phyloP scores from a whole-genome alignment of 129 eudicot genomes.

The Logfia minima region DNA sequence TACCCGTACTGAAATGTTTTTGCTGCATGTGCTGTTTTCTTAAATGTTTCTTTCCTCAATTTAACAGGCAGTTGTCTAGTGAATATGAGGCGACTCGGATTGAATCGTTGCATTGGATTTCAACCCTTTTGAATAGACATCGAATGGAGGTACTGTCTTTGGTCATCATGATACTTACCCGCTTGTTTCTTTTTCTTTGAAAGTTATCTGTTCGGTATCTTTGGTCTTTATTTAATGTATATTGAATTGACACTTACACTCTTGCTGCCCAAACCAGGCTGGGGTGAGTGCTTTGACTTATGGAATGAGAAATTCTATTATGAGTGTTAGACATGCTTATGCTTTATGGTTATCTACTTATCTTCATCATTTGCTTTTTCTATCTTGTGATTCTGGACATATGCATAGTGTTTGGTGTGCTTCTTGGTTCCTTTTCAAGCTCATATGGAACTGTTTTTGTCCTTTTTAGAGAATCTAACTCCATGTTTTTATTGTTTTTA shows the following conservation, averaged over 20 bases:
- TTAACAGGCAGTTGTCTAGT: constrained; percentile 81
- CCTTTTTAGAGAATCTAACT: background rate
- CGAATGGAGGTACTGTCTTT: constrained; percentile 62
- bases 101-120: constrained; percentile 96
- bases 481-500: too few relatives aligned
- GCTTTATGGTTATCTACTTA: background rate
- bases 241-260: too few relatives aligned
- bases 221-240: background rate
- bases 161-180: background rate
- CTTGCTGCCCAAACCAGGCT: too few relatives aligned
- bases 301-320: background rate
- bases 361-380: background rate
- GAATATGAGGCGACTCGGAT: constrained; percentile 98
- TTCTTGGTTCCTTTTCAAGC: background rate
- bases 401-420: background rate
- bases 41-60: constrained; percentile 23
- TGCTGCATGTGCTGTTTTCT: constrained; percentile 14
- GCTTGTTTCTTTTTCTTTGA: background rate
- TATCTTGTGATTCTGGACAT: background rate
- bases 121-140: constrained; percentile 79
- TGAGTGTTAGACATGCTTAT: background rate
- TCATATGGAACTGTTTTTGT: background rate
- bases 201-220: background rate
- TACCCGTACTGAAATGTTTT: constrained; percentile 3
- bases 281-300: too few relatives aligned